These are phyloP conservation scores for Penicillium goetzii DNA, from an alignment of 495 filamentous ascomycete species.

Conservation along the genomic window DNA sequence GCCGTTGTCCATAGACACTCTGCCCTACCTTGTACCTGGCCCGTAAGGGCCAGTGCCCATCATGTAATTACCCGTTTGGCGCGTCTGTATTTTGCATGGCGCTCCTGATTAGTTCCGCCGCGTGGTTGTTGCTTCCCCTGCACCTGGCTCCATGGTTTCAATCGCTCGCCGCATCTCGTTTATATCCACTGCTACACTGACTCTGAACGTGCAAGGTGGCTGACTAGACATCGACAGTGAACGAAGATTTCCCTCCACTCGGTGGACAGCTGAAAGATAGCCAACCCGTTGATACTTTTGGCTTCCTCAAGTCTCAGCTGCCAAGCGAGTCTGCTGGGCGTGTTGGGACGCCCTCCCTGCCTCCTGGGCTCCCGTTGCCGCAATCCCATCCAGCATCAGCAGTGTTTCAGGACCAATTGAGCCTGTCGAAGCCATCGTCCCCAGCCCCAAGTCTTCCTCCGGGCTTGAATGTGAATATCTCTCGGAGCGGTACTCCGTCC, in stretches of 20 bases:
- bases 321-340: conserved; percentile 41
- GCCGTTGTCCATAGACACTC: conserved; percentile 49
- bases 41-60: conserved; percentile 28
- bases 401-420: conserved; percentile 41
- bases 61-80: conserved; percentile 46
- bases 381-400: conserved; percentile 55
- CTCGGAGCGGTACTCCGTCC: conserved; percentile 36
- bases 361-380: conserved; percentile 67
- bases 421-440: conserved; percentile 39
- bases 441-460: conserved; percentile 40
- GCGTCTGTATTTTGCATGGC: conserved; percentile 32
- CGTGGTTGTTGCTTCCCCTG: conserved; percentile 22
- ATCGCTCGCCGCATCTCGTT: conserved; percentile 6
- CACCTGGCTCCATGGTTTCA: neutral
- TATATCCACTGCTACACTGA: conserved; percentile 4
- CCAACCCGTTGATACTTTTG: conserved; percentile 48
- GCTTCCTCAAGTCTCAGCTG: conserved; percentile 49
- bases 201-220: conserved; percentile 2
- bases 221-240: conserved; percentile 32
- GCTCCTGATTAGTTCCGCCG: conserved; percentile 5
- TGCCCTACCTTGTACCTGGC: conserved; percentile 42
- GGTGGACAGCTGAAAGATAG: conserved; percentile 41
- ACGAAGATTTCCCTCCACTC: conserved; percentile 60
- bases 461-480: conserved; percentile 33
- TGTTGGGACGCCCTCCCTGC: conserved; percentile 61